Percentiles rank a stretch among this genome's conserved stretches.
Conservation (phyloP, 2,329 filamentous ascomycete species). For the Colletotrichum caudatum region DNA sequence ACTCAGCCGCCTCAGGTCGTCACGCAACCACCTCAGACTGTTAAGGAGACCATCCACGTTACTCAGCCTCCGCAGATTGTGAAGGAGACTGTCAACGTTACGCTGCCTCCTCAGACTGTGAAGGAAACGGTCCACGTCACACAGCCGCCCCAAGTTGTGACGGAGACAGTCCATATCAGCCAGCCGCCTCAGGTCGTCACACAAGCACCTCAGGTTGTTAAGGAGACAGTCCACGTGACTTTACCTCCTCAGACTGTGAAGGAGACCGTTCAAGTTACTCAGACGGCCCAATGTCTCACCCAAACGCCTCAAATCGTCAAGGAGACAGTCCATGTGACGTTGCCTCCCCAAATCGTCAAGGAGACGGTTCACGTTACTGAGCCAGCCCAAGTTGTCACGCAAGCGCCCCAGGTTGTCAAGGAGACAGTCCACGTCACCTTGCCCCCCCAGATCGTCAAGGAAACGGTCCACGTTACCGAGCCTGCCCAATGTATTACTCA, state of each 20-base stretch:
- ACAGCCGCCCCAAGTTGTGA: too few species aligned
- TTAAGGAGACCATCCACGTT: too few species aligned
- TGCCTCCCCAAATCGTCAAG: neutral
- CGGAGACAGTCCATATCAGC: neutral
- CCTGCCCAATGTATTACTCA: conserved; percentile 10
- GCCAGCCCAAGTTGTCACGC: neutral
- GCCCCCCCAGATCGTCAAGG: conserved; percentile 21
- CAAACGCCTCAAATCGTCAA: too few species aligned
- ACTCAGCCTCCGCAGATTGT: too few species aligned
- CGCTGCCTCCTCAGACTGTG: too few species aligned
- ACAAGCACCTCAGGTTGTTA: neutral
- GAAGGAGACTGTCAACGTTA: too few species aligned
- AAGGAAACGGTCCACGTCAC: too few species aligned
- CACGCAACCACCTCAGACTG: neutral
- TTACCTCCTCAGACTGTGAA: too few species aligned
- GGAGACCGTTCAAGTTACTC: too few species aligned
- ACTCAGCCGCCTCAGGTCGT: conserved; percentile 19
- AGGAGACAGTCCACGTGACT: neutral
- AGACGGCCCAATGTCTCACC: too few species aligned
- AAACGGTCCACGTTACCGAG: conserved; percentile 27
- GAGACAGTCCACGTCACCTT: conserved; percentile 22
- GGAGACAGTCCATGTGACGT: too few species aligned
- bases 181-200: neutral
- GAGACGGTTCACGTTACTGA: neutral
- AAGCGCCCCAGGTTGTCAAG: conserved; percentile 12